Evolutionary conservation across 805 yeast species (phyloP).

Genomic region (Grigorovia yakushimaensis): DNA sequence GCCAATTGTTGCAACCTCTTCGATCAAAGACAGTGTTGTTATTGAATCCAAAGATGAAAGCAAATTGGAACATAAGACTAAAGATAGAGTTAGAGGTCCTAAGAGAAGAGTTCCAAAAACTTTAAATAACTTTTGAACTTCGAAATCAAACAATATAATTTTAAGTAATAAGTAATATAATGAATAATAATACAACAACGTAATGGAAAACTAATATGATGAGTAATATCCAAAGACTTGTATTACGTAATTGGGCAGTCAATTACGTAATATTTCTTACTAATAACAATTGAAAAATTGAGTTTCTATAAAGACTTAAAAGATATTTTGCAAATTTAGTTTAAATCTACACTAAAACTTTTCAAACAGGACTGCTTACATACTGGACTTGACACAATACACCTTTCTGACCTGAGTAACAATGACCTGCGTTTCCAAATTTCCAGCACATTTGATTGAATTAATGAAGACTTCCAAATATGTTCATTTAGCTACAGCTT

Average conservation of each 20-base stretch:
- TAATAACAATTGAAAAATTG: too few species aligned
- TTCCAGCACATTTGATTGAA: constrained; percentile 32
- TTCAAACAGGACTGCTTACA: background rate
- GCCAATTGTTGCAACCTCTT: too few species aligned
- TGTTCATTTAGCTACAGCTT: constrained; percentile 78
- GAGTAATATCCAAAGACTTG: too few species aligned
- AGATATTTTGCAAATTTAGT: too few species aligned
- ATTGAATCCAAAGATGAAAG: too few species aligned
- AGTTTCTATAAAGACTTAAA: too few species aligned
- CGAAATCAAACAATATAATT: background rate
- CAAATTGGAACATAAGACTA: constrained; percentile 19
- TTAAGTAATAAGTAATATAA: background rate
- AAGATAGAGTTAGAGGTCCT: constrained; percentile 31
- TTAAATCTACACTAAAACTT: background rate
- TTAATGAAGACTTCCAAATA: constrained; percentile 54
- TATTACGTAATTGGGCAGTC: too few species aligned
- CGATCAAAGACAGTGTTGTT: too few species aligned
- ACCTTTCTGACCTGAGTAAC: background rate
- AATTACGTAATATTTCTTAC: too few species aligned
- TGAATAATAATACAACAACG: background rate
- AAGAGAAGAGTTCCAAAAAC: constrained; percentile 30
- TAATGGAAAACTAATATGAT: too few species aligned
- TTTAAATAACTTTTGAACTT: background rate
- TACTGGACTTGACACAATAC: background rate
- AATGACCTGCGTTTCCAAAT: constrained; percentile 28